Evolutionary conservation across 768 basidiomycete species (phyloP), one percentile per base, ranked within the genome.

Genomic region (Postia placenta): DNA sequence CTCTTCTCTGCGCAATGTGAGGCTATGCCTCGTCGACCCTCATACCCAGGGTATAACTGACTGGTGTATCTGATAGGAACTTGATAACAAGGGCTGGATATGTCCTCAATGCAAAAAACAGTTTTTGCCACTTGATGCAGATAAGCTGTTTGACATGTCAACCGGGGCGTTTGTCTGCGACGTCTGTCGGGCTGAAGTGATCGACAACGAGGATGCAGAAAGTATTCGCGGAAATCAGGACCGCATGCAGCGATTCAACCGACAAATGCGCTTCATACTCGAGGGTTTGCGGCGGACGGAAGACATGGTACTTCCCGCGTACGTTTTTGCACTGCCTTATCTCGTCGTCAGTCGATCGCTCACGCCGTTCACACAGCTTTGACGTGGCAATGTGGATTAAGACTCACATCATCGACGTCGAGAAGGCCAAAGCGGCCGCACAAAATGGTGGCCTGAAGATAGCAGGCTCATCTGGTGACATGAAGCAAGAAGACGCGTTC

Each of bases 11-110:
- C 85, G 92, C 55, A 92, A 94, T 67, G 94, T 92, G 52, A 48
- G 81, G 71, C 14, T 14, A 2, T 28, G 5, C 20, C 12, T 46
- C 9, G 15, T 27, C 33, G 20, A 35, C 9, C 27, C 5, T 28
- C 5, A 5, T 9, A 12, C 11, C 28, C 28, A 45, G 28, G 15
- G 15, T 33, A 33, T 33, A 15, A 7, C 44, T 45, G 19, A 35
- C 42, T 11, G 17, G 3, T 23, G 4, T 11, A 6, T 7, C 30
- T 15, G 26, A 27, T 60, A 97, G 94, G 92, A 97, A 71, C 81
- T 96, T 52, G 92, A 94, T 54, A 91, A 93, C 64, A 91, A 95
- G 68, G 96, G 95, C n/a, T 98, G 96, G 66, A 83, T 94, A 50
- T 99, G 95, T 65, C 86, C 92, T 2, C 80, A 82, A 56, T 97